Conservation (phyloP, 1,139 yeast genomes). For the Blastobotrys malaysiensis region DNA sequence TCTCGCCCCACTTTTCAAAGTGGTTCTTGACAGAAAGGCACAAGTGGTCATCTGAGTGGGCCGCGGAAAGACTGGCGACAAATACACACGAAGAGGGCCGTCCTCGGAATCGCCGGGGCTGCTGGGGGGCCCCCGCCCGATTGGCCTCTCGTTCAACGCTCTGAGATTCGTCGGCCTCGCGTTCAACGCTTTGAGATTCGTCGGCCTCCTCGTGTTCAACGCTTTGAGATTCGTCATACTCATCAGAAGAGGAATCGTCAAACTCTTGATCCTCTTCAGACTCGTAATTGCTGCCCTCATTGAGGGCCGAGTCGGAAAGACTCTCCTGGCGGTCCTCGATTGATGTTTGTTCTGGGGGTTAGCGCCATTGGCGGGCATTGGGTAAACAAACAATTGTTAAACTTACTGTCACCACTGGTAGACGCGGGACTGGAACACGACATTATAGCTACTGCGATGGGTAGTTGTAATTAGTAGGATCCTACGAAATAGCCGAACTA, state of each 20-base stretch:
- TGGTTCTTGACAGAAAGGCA: slow-evolving; percentile 61
- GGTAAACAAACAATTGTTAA: not conserved
- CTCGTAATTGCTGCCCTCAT: not conserved
- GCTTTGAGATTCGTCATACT: not conserved
- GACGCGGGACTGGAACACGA: not conserved
- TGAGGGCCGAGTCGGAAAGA: not conserved
- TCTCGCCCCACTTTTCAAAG: slow-evolving; percentile 60
- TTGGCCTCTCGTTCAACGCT: not conserved
- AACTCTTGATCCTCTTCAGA: not conserved
- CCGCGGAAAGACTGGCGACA: slow-evolving; percentile 68
- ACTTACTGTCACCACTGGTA: not conserved
- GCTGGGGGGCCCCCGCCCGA: not conserved
- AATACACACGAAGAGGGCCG: slow-evolving; percentile 83
- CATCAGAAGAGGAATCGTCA: not conserved
- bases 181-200: not conserved
- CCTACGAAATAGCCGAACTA: not conserved
- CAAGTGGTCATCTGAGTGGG: slow-evolving; percentile 61
- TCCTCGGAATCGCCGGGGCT: slow-evolving; percentile 9
- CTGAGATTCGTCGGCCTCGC: not conserved
- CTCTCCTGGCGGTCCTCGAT: not conserved
- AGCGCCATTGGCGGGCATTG: not conserved
- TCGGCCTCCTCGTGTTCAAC: slow-evolving; percentile 1
- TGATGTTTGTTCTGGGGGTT: not conserved
- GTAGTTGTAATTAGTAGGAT: not conserved
- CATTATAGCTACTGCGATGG: not conserved